These are phyloP conservation scores for Isoetes engelmannii DNA, from an alignment of 83 land plant species.

Conservation along the genomic window DNA sequence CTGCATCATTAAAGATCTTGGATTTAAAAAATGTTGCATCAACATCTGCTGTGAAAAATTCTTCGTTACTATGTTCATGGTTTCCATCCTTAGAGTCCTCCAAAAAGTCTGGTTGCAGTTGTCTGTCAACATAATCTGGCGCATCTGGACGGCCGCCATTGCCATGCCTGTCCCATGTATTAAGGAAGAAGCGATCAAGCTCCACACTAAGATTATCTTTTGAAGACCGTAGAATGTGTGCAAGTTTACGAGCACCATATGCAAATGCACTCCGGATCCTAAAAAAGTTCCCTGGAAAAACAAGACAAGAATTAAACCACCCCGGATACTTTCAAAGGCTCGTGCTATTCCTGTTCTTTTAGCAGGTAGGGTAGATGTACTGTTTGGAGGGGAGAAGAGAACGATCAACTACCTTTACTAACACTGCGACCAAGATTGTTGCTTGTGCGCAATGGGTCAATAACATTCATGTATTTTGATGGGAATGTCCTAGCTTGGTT, in stretches of 20 bases:
- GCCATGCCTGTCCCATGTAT: conserved; percentile 85
- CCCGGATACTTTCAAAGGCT: too few relatives aligned
- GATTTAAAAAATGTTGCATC: too few relatives aligned
- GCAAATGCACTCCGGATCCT: conserved; percentile 87
- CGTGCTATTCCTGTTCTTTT: too few relatives aligned
- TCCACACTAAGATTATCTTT: conserved; percentile 43
- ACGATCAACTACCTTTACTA: conserved; percentile 50
- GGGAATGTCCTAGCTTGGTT: conserved; percentile 47
- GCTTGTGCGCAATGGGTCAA: conserved; percentile 75
- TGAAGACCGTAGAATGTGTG: conserved; percentile 56
- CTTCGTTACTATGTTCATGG: too few relatives aligned
- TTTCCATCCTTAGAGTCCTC: too few relatives aligned
- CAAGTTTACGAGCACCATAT: conserved; percentile 68
- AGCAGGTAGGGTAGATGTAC: too few relatives aligned
- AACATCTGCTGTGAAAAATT: too few relatives aligned
- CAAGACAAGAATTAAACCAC: not conserved
- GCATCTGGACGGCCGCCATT: conserved; percentile 75
- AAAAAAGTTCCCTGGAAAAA: conserved; percentile 59
- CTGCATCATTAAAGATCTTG: not conserved
- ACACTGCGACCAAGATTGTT: conserved; percentile 98
- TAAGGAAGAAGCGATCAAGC: conserved; percentile 66
- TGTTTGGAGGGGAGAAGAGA: too few relatives aligned
- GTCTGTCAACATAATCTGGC: conserved; percentile 19
- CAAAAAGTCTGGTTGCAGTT: not conserved
- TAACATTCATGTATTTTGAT: conserved; percentile 75